A percentile compares a stretch with the other conserved stretches of the same genome.
Evolutionary conservation across 257 asterid species (phyloP).

Genomic region (Fraxinus excelsior): DNA sequence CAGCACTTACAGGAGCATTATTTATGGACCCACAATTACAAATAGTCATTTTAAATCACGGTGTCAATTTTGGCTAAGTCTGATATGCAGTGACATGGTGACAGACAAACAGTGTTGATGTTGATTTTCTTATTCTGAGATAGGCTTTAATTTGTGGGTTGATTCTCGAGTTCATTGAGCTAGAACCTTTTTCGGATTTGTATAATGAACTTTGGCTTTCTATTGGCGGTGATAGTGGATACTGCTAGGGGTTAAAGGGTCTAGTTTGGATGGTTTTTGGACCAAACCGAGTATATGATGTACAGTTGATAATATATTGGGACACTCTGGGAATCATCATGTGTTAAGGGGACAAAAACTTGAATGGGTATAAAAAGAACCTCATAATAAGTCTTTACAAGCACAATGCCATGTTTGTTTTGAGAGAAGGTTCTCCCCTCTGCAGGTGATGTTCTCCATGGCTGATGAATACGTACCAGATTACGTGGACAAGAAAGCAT

Average conservation of each 20-base stretch:
- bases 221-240: background rate
- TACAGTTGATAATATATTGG: background rate
- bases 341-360: background rate
- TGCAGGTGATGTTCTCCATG: slow-evolving; percentile 92
- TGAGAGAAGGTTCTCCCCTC: background rate
- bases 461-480: slow-evolving; percentile 85
- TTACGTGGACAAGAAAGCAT: slow-evolving; percentile 88
- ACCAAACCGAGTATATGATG: background rate
- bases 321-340: background rate
- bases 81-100: too few relatives aligned
- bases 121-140: background rate
- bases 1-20: too few relatives aligned
- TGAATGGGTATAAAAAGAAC: background rate
- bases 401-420: background rate
- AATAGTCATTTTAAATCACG: too few relatives aligned
- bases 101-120: background rate
- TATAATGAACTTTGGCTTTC: background rate
- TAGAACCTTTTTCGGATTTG: too few relatives aligned
- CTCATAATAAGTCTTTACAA: background rate
- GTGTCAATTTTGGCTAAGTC: too few relatives aligned
- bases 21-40: background rate
- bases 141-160: background rate
- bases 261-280: background rate
- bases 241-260: background rate
- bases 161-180: background rate